Evolutionary conservation across 2,329 filamentous ascomycete genomes (phyloP), one percentile per base, ranked within the genome.

Genomic region (Grosmannia huntii): DNA sequence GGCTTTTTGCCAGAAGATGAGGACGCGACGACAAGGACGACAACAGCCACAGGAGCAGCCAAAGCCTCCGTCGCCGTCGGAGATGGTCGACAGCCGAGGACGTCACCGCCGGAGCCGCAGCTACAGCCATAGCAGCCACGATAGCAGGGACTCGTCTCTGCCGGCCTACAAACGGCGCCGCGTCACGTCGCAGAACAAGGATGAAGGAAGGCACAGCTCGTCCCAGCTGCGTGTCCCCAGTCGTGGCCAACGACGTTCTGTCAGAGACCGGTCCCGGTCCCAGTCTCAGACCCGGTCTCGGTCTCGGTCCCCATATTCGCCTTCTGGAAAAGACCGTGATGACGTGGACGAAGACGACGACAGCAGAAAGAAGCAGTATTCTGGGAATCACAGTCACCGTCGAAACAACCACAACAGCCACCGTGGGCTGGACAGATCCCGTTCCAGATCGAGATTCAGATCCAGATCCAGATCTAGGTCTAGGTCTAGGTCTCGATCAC

Each of bases 1-100:
- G 46, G 75, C 76, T 1, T 94, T 95, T 64, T 95, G 89, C 68
- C 77, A 89, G 63, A 87, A 86, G 66, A 94, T 94, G 86, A 89
- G 86, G 70, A 72, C 76, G 55, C 75, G 79, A 44, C 71, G 68
- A 31, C 36, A 46, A 25, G 31, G 38, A 33, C 27, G 68, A 69
- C 2, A 64, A 66, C 56, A 66, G 66, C 56, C 64, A 66, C 48
- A 38, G 55, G 10, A 51, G 6, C 46, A 23, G 28, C 10, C 71
- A 27, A 12, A 19, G 21, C 33, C 31, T 12, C 16, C 36, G 31
- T 27, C 56, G 33, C 27, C n/a, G 16, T 48, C 28, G 60, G 64
- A 36, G 31, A n/a, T 7, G 10, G 21, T 21, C n/a, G 23, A n/a
- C 31, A 62, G 61, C 23, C 68, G 66, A 16, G 70, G 68, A 7